Evolutionary conservation across 805 yeast genomes (phyloP), one percentile per base, ranked within the genome.

Genomic region (Pichia deserticola): DNA sequence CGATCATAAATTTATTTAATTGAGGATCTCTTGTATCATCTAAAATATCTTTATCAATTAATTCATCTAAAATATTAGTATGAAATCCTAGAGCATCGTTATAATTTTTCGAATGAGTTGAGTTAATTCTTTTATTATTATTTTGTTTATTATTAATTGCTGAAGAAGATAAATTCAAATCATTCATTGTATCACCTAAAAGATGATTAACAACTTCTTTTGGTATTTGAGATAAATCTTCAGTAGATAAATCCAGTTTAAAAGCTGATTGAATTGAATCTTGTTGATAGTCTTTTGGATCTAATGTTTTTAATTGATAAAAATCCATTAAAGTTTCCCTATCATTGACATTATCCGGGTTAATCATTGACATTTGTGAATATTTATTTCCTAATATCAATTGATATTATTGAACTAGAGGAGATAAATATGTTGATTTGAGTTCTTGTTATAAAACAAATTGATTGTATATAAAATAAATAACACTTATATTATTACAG

Each of bases 31-130:
- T 58, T 13, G 70, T 59, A 48, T 65, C 70, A 32, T 70, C 68
- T 41, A 73, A 65, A 20, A 71, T 57, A 27, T 70, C 71, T 38
- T 67, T 66, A 40, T 75, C 70, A 10, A 63, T 57, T 38, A 78
- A 61, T 36, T 69, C 71, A 25, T 72, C 66, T 42, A 73, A 57
- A 8, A 81, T 67, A 4, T 77, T 71, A 28, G 66, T 68, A n/a
- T 73, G 70, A 32, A 74, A 73, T 5, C 82, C 82, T 51, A 83
- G 63, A 1, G 88, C 86, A 56, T 83, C 89, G 5, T 41, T 28
- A 20, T 54, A 54, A 32, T 48, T 28, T 29, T 52, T 54, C 7
- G 40, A 40, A 7, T 51, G 40, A 11, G 49, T 33, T 8, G 46
- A 33, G 1, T 28, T 36, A 9, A 40, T 45, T 15, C 44, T 43